phyloP scores from a whole-genome alignment of 1,139 yeast genomes.

The Hansenula sp. region DNA sequence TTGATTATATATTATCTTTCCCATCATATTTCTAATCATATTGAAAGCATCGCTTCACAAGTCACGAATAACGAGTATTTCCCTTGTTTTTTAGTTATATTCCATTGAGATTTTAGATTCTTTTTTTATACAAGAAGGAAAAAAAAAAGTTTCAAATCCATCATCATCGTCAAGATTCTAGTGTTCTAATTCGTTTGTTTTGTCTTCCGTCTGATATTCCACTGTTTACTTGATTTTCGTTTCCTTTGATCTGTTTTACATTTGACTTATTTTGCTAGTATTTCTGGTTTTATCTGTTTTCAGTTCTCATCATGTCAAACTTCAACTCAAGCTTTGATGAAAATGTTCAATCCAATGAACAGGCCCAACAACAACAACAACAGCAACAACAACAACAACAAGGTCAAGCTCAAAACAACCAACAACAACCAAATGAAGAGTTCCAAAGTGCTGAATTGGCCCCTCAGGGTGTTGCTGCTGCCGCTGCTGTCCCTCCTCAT shows the following conservation, averaged over 20 bases:
- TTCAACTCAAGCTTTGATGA: conserved; percentile 1
- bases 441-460: neutral
- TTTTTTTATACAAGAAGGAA: too few relatives aligned
- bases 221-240: neutral
- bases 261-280: neutral
- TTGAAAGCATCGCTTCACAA: too few relatives aligned
- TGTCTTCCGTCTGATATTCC: too few relatives aligned
- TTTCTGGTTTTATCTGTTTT: neutral
- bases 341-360: neutral
- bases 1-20: neutral
- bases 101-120: too few relatives aligned
- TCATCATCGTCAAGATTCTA: too few relatives aligned
- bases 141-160: too few relatives aligned
- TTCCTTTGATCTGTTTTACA: neutral
- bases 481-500: neutral
- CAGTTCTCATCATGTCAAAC: neutral
- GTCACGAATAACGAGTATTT: too few relatives aligned
- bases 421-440: neutral
- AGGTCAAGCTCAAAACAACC: neutral
- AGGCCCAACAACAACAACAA: neutral
- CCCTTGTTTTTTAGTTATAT: too few relatives aligned
- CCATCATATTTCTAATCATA: too few relatives aligned
- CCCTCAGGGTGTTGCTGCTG: neutral
- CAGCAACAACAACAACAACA: conserved; percentile 2
- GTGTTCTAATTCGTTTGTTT: neutral